Base-by-base conservation (phyloP, 2,329 filamentous ascomycete genomes). In the Bipolaris cookei region DNA sequence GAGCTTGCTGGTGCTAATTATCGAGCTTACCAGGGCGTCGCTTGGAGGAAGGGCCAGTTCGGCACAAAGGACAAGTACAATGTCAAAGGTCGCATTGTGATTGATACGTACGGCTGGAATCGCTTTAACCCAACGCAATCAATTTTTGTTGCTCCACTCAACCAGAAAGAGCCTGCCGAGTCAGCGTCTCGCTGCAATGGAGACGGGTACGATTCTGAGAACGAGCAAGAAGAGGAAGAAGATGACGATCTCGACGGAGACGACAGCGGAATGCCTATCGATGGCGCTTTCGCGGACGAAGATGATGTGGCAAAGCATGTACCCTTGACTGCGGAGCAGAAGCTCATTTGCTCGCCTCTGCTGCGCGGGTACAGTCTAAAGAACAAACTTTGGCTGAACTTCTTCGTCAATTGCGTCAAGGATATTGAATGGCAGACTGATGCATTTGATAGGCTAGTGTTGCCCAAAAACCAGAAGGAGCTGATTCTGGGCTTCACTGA, bases 401-500 rank as follows among this genome's bases (percentile, higher is more conserved):
- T 73, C 53, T 68, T 68, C 58, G 68, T 81, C n/a, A 71, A 78
- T 20, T 66, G 71, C 3, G 64, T 81, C 38, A 75, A 79, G 25
- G 80, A 80, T 55, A 80, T 77, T 51, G 62, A 70, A 13, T 80
- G 79, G 38, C 77, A 81, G 48, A 66, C 79, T 2, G 77, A 81
- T 62, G 68, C 81, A 0, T 81, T 80, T 2, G 77, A 77, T 11
- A 78, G 80, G 18, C 75, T 79, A 0, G 76, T 80, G 16, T 71
- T 66, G 4, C 63, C 18, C 61, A 64, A 63, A 39, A 61, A 67
- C 25, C 60, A 67, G 25, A 68, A 67, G 20, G 66, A 71, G 11
- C 56, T 70, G 0, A 69, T 71, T 37, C 51, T 66, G 58, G 90
- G 90, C 13, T 91, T 96, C 71, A 82, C 92, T 3, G 85, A 94